Conservation (phyloP, 371 early-diverging fungal species). For the Actinomucor elegans region DNA sequence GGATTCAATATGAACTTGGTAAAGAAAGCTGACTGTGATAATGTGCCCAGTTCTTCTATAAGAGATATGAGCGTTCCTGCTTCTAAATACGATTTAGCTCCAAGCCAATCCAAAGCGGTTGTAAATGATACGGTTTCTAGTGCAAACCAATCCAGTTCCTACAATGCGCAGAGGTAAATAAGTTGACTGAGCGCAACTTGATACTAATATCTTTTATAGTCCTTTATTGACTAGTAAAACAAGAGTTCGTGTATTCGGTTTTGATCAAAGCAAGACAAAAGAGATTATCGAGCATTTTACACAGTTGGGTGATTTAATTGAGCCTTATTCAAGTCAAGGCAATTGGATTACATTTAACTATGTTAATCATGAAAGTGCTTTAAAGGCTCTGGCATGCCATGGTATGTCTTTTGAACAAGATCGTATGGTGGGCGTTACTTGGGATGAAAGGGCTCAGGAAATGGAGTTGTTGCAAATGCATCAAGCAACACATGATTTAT, state of each 20-base stretch:
- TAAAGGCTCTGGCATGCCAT: conserved; percentile 31
- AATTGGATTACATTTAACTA: conserved; percentile 47
- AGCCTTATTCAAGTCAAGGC: conserved; percentile 22
- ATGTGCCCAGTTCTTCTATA: too few species aligned
- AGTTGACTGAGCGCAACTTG: not conserved
- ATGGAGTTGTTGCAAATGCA: not conserved
- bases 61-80: too few species aligned
- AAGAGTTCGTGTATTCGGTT: conserved; percentile 39
- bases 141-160: too few species aligned
- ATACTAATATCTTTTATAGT: not conserved
- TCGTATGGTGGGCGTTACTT: conserved; percentile 24
- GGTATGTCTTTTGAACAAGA: conserved; percentile 24
- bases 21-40: not conserved
- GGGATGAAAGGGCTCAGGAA: conserved; percentile 6
- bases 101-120: too few species aligned
- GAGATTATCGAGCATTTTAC: conserved; percentile 26
- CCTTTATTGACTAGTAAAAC: not conserved
- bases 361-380: conserved; percentile 16
- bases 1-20: conserved; percentile 6
- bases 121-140: not conserved
- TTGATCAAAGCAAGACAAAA: conserved; percentile 21
- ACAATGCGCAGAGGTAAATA: too few species aligned
- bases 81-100: too few species aligned
- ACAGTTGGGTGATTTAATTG: conserved; percentile 29
- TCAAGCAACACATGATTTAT: not conserved